A percentile compares a stretch with the other conserved stretches of the same genome.
phyloP scores from a whole-genome alignment of 768 basidiomycete genomes.

The Scleroderma citrinum region DNA sequence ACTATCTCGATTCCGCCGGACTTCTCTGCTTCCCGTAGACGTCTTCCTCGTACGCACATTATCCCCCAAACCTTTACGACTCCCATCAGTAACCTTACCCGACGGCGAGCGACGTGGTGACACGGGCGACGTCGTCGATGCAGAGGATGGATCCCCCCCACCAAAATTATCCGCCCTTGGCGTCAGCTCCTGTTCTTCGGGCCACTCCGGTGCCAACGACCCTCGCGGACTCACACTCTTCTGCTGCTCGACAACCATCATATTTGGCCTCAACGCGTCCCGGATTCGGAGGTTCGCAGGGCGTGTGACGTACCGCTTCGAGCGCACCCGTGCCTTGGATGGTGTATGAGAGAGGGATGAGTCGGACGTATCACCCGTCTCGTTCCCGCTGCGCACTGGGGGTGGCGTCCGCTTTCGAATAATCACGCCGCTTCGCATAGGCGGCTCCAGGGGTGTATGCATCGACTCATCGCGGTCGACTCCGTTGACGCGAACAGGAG shows the following conservation, averaged over 20 bases:
- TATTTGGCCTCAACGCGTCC: constrained; percentile 14
- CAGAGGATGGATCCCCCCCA: constrained; percentile 21
- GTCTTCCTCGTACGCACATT: constrained; percentile 39
- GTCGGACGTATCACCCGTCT: constrained; percentile 37
- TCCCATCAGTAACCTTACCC: constrained; percentile 29
- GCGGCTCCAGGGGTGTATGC: constrained; percentile 19
- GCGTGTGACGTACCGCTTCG: constrained; percentile 44
- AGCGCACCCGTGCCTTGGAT: constrained; percentile 38
- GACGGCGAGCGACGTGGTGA: constrained; percentile 12
- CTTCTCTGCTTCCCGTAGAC: constrained; percentile 39
- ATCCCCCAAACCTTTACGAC: constrained; percentile 39
- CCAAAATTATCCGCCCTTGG: constrained; percentile 53
- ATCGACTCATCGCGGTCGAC: constrained; percentile 23
- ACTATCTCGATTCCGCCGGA: constrained; percentile 44
- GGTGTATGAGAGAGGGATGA: constrained; percentile 37
- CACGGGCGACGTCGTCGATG: constrained; percentile 24
- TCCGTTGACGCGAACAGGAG: constrained; percentile 26
- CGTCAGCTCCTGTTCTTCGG: constrained; percentile 50
- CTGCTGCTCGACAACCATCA: constrained; percentile 26
- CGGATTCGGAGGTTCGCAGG: constrained; percentile 46
- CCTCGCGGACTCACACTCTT: constrained; percentile 40
- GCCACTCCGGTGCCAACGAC: constrained; percentile 45
- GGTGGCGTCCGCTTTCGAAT: constrained; percentile 37
- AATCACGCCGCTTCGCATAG: constrained; percentile 24
- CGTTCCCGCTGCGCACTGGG: constrained; percentile 10